Conservation (phyloP, 495 filamentous ascomycete species). For the Cetradonia linearis region DNA sequence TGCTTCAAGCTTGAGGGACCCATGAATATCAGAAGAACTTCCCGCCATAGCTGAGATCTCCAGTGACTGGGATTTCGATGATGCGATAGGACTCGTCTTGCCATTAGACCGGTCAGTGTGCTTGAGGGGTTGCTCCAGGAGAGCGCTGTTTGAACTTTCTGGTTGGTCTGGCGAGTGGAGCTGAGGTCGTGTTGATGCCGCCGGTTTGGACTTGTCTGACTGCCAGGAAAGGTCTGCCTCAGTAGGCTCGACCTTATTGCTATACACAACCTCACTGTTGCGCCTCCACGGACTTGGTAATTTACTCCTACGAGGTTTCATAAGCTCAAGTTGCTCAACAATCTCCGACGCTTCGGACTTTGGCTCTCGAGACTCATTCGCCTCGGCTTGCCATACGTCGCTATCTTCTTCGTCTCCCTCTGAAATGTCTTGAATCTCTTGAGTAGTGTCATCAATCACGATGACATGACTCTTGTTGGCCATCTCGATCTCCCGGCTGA, state of each 20-base stretch:
- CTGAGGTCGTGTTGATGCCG: conserved; percentile 1
- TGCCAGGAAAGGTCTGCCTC: conserved; percentile 23
- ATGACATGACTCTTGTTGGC: conserved; percentile 41
- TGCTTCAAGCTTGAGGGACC: neutral
- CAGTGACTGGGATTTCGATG: neutral
- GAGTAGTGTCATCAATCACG: conserved; percentile 40
- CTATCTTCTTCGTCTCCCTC: conserved; percentile 14
- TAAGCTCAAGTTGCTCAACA: conserved; percentile 13
- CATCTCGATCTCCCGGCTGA: conserved; percentile 41
- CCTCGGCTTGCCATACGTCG: conserved; percentile 38
- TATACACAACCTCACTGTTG: conserved; percentile 29
- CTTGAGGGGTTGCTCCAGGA: neutral
- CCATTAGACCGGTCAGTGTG: neutral
- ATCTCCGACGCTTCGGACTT: conserved; percentile 7
- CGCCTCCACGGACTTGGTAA: conserved; percentile 38
- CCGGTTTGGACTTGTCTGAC: conserved; percentile 8
- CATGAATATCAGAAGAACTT: neutral
- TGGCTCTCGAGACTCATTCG: conserved; percentile 22
- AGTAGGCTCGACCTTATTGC: conserved; percentile 21
- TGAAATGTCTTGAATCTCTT: conserved; percentile 20
- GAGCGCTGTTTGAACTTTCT: neutral
- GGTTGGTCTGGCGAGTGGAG: neutral
- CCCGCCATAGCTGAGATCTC: neutral
- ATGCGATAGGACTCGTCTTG: neutral
- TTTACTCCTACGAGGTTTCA: conserved; percentile 31